Evolutionary conservation across 495 filamentous ascomycete genomes (phyloP), one percentile per base, ranked within the genome.

Genomic region (Neurospora sublineolata): DNA sequence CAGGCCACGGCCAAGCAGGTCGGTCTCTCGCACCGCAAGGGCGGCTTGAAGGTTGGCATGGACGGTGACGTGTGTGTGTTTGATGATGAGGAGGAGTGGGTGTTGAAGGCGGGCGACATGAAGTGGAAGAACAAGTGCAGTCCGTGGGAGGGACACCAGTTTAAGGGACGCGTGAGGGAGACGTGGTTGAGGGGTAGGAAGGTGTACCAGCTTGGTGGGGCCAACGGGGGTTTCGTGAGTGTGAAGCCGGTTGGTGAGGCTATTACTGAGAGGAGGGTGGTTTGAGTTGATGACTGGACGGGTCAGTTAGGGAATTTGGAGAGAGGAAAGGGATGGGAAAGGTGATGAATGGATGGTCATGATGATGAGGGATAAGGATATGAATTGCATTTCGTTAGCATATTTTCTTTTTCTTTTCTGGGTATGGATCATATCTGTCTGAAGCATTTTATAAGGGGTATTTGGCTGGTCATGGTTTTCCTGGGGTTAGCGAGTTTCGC

Each of bases 41-140:
- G 95, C 42, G 91, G 91, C 60, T 80, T 99, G 64, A 87, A 85
- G 44, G 90, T 90, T 4, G 95, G 95, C 23, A 92, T 93, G 82
- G 95, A 99, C 80, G 95, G 91, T 3, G 95, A 99, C 80, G 84
- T 99, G 20, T 93, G 90, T 72, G 90, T 98, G 30, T 99, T 99
- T 82, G 95, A 98, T 76, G 92, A 94, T 67, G 83, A 88, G 64
- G 90, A 88, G 37, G 86, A 86, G 75, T 99, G 94, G 86, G 86
- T 88, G 44, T 88, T 97, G 70, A 81, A 80, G 7, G 76, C 80
- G 10, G 78, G 78, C 52, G 84, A 86, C 38, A 97, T 99, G 94
- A 86, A 95, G 46, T 99, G 97, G 87, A 88, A 94, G 75, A 98
- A 99, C 79, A 96, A 97, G 80, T 92, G 93, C 83, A 92, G 89